Conservation (phyloP, 2,329 filamentous ascomycete species). For the Rasamsonia emersonii region DNA sequence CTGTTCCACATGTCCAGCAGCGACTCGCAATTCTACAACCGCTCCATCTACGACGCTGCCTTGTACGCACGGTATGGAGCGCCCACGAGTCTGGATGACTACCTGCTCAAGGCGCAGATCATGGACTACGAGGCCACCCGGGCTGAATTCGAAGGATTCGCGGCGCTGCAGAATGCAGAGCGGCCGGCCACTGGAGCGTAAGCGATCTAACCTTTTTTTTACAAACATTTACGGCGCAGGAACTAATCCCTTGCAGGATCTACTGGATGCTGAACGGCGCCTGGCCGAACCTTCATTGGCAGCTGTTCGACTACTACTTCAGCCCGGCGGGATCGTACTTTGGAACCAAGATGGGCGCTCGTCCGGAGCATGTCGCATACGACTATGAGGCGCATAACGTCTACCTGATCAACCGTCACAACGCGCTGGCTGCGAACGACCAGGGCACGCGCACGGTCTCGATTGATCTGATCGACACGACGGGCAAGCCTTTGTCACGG, state of each 20-base stretch:
- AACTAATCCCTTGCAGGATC: conserved; percentile 24
- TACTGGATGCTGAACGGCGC: conserved; percentile 63
- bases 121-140: conserved; percentile 57
- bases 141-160: conserved; percentile 51
- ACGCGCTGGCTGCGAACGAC: conserved; percentile 28
- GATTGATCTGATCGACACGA: conserved; percentile 42
- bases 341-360: conserved; percentile 46
- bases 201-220: conserved; percentile 3
- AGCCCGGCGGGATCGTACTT: conserved; percentile 52
- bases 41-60: conserved; percentile 50
- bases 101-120: conserved; percentile 52
- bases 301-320: conserved; percentile 56
- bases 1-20: conserved; percentile 54
- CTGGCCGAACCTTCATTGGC: conserved; percentile 59
- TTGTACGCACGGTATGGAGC: conserved; percentile 46
- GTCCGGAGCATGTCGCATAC: conserved; percentile 48
- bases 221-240: not conserved
- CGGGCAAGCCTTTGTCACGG: conserved; percentile 38
- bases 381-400: conserved; percentile 41
- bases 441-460: conserved; percentile 36
- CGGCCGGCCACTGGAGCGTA: conserved; percentile 48
- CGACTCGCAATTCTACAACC: conserved; percentile 47
- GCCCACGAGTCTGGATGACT: conserved; percentile 47
- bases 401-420: conserved; percentile 45
- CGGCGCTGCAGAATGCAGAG: conserved; percentile 41